phyloP scores from a whole-genome alignment of 2,329 filamentous ascomycete species.

The Fonsecaea pedrosoi region DNA sequence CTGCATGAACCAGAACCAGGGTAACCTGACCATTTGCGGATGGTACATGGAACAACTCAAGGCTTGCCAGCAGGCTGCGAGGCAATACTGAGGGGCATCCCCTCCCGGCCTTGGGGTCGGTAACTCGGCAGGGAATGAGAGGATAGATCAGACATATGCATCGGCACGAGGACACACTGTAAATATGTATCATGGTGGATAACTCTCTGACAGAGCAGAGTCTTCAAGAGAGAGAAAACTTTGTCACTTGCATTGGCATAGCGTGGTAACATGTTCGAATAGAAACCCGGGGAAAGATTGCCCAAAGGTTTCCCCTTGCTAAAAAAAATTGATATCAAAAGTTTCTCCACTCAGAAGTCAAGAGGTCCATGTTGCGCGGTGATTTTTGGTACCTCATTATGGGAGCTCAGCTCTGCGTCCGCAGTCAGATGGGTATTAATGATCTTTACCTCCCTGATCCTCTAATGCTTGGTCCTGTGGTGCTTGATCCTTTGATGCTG shows the following conservation, averaged over 20 bases:
- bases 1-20: conserved; percentile 95
- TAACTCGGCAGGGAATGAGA: not conserved
- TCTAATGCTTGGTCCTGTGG: no score
- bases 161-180: not conserved
- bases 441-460: not conserved
- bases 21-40: conserved; percentile 93
- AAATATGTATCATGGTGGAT: not conserved
- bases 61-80: conserved; percentile 80
- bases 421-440: not conserved
- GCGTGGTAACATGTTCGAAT: not conserved
- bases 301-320: not conserved
- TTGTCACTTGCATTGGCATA: conserved; percentile 19
- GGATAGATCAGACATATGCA: not conserved
- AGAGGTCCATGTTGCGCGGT: not conserved
- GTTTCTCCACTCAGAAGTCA: conserved; percentile 16
- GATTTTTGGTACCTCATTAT: not conserved
- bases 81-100: conserved; percentile 63
- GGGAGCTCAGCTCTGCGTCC: not conserved
- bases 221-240: not conserved
- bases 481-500: no score
- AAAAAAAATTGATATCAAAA: not conserved
- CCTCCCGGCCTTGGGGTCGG: not conserved
- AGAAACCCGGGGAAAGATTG: not conserved
- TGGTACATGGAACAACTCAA: conserved; percentile 99
- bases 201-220: not conserved